A percentile compares a stretch with the other conserved stretches of the same genome.
Evolutionary conservation across 345 rosid species (phyloP).

Genomic region (Passiflora organensis): DNA sequence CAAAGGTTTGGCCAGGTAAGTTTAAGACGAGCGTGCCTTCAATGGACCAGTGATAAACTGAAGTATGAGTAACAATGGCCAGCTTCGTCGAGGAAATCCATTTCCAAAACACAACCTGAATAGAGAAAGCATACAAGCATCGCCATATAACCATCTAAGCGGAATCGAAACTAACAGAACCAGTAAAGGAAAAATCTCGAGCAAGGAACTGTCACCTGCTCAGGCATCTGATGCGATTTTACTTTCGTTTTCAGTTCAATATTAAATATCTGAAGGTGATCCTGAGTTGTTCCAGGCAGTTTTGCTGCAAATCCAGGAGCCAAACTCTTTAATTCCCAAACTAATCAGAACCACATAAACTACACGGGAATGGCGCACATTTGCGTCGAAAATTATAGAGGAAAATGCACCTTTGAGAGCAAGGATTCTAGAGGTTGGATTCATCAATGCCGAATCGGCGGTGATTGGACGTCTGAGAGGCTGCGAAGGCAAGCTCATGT

Average conservation of each 20-base stretch:
- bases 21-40: conserved; percentile 48
- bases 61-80: conserved; percentile 78
- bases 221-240: conserved; percentile 91
- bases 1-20: not conserved
- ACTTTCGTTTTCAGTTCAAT: conserved; percentile 86
- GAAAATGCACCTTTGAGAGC: conserved; percentile 59
- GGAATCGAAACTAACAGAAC: too few relatives aligned
- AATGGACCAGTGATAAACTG: conserved; percentile 93
- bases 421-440: conserved; percentile 71
- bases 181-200: not conserved
- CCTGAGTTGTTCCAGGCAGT: conserved; percentile 88
- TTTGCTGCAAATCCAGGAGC: conserved; percentile 47
- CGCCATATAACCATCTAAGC: too few relatives aligned
- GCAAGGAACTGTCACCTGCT: conserved; percentile 51
- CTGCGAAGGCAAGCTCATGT: conserved; percentile 75
- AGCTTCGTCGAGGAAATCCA: conserved; percentile 84
- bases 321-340: not conserved
- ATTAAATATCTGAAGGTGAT: conserved; percentile 92
- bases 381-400: not conserved
- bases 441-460: conserved; percentile 73
- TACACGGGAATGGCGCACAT: too few relatives aligned
- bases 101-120: conserved; percentile 89
- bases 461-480: conserved; percentile 73
- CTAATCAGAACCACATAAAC: not conserved
- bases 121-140: too few relatives aligned